A percentile compares a stretch with the other conserved stretches of the same genome.
These are phyloP conservation scores for Kalmusia sp. DNA, from an alignment of 2,329 filamentous ascomycete species.

Conservation along the genomic window DNA sequence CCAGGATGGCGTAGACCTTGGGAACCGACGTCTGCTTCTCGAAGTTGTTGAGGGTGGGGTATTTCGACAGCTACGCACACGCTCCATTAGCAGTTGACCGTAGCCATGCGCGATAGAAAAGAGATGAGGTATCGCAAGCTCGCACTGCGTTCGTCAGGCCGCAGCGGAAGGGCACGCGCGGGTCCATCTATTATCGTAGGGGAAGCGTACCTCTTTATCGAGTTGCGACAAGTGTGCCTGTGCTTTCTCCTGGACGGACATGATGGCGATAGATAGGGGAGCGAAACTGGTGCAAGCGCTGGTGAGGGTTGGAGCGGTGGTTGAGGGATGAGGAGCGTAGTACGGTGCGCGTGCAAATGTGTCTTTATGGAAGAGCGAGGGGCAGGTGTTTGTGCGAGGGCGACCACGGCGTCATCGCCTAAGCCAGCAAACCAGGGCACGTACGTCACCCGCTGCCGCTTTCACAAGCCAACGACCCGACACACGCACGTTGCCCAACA, in stretches of 20 bases:
- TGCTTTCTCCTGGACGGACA: slow-evolving; percentile 79
- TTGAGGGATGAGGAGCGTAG: slow-evolving; percentile 11
- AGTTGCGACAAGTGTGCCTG: slow-evolving; percentile 79
- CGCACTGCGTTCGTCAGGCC: neutral
- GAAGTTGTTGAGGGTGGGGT: slow-evolving; percentile 81
- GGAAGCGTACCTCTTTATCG: slow-evolving; percentile 76
- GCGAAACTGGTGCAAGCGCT: slow-evolving; percentile 1
- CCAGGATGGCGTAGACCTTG: slow-evolving; percentile 84
- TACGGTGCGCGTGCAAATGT: slow-evolving; percentile 14
- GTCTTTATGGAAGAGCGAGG: slow-evolving; percentile 12
- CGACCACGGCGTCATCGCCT: slow-evolving; percentile 36
- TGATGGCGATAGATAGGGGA: slow-evolving; percentile 51
- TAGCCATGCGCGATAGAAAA: neutral
- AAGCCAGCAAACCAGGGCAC: slow-evolving; percentile 13
- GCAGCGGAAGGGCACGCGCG: slow-evolving; percentile 7
- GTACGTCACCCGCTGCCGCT: slow-evolving; percentile 41
- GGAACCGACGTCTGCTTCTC: slow-evolving; percentile 84
- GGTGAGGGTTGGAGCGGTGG: slow-evolving; percentile 9
- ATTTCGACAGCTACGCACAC: slow-evolving; percentile 76
- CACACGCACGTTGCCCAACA: slow-evolving; percentile 9
- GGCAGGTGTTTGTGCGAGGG: slow-evolving; percentile 19
- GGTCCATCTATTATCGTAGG: neutral
- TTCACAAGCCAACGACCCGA: slow-evolving; percentile 38
- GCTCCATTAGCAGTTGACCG: slow-evolving; percentile 27
- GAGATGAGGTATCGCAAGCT: neutral